A percentile compares a stretch with the other conserved stretches of the same genome.
Conservation (phyloP, 768 basidiomycete species). For the Suillus spraguei region DNA sequence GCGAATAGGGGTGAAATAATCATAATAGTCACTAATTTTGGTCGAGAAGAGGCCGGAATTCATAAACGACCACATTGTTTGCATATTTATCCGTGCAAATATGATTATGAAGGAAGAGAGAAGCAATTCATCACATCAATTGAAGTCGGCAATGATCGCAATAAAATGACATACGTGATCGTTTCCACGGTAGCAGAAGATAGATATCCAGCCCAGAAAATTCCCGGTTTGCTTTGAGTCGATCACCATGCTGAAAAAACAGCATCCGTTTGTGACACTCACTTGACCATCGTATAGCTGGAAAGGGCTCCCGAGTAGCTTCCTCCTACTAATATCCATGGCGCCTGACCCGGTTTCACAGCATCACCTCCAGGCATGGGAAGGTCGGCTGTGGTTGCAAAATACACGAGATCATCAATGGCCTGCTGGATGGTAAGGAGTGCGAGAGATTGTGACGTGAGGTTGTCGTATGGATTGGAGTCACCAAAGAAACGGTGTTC, state of each 20-base stretch:
- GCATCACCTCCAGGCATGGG: constrained; percentile 68
- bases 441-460: constrained; percentile 57
- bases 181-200: constrained; percentile 50
- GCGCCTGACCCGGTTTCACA: constrained; percentile 53
- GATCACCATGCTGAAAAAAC: neutral
- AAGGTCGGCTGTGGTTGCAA: constrained; percentile 63
- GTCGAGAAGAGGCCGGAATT: neutral
- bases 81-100: neutral
- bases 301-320: constrained; percentile 51
- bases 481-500: constrained; percentile 78
- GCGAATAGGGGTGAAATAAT: constrained; percentile 69
- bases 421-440: constrained; percentile 74
- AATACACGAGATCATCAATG: constrained; percentile 74
- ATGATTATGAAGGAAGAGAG: neutral
- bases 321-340: constrained; percentile 46
- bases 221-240: constrained; percentile 36
- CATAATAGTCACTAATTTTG: constrained; percentile 25
- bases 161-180: constrained; percentile 36
- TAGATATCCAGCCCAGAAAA: constrained; percentile 46
- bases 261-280: constrained; percentile 20
- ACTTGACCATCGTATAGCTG: constrained; percentile 74
- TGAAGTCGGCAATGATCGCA: constrained; percentile 36
- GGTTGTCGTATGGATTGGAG: constrained; percentile 67
- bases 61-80: neutral
- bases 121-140: neutral